Evolutionary conservation across 192 early-diverging fungal genomes (phyloP).

Genomic region (Linnemannia schmuckeri): DNA sequence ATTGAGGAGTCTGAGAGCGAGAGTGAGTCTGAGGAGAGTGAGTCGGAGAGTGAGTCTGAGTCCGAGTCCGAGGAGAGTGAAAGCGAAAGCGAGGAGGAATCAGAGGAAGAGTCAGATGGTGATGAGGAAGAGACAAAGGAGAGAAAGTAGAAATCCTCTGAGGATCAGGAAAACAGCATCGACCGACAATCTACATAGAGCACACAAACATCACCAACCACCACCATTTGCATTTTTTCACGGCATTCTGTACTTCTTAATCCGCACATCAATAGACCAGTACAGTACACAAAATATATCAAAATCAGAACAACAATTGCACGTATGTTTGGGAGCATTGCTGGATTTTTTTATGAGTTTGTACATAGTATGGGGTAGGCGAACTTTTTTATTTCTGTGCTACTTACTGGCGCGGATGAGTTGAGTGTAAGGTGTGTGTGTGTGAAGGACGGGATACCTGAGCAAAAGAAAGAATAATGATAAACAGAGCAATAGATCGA

Average conservation of each 20-base stretch:
- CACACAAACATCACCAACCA: background rate
- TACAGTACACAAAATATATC: background rate
- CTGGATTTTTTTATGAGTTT: background rate
- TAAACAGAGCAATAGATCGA: background rate
- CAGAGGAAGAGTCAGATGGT: background rate
- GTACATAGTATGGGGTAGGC: background rate
- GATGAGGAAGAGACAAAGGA: background rate
- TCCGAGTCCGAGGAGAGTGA: background rate
- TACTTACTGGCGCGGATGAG: background rate
- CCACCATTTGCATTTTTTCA: background rate
- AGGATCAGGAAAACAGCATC: background rate
- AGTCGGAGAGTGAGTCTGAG: background rate
- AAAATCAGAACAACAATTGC: background rate
- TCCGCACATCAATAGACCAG: background rate
- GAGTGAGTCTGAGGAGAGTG: conserved; percentile 47
- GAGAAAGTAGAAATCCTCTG: background rate
- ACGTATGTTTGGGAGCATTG: background rate
- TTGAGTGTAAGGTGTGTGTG: background rate
- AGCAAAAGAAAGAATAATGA: background rate
- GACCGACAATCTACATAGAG: background rate
- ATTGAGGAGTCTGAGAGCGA: conserved; percentile 63
- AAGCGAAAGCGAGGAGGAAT: background rate
- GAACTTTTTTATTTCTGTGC: background rate
- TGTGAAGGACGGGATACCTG: background rate
- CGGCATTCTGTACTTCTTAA: background rate